phyloP scores from a whole-genome alignment of 352 stramenopile genomes.

The Phytophthora idaei region DNA sequence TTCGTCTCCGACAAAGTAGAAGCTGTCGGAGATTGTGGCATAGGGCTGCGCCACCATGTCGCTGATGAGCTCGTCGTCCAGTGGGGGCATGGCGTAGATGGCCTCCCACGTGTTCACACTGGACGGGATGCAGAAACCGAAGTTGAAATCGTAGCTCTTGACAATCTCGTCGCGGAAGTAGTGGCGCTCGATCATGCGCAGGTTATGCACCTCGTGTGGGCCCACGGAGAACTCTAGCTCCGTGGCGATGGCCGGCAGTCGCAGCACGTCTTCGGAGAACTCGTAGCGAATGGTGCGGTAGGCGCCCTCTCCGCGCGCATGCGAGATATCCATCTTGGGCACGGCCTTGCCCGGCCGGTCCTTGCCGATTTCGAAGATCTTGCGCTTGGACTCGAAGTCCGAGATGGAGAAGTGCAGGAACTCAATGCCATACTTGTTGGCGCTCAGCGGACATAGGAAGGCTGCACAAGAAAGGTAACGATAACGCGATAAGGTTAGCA shows the following conservation, averaged over 20 bases:
- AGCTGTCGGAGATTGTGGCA: slow-evolving; percentile 94
- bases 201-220: slow-evolving; percentile 85
- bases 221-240: slow-evolving; percentile 94
- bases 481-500: slow-evolving; percentile 13
- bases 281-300: slow-evolving; percentile 96
- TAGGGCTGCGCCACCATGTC: slow-evolving; percentile 95
- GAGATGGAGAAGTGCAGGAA: slow-evolving; percentile 96
- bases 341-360: slow-evolving; percentile 67
- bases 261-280: slow-evolving; percentile 93
- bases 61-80: slow-evolving; percentile 94
- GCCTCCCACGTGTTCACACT: slow-evolving; percentile 96
- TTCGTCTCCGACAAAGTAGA: slow-evolving; percentile 96
- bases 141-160: slow-evolving; percentile 96
- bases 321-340: slow-evolving; percentile 84
- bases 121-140: slow-evolving; percentile 96
- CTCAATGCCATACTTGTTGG: slow-evolving; percentile 95
- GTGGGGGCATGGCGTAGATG: slow-evolving; percentile 93
- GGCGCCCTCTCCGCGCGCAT: slow-evolving; percentile 87
- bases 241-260: slow-evolving; percentile 89
- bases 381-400: slow-evolving; percentile 94
- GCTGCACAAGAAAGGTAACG: slow-evolving; percentile 34
- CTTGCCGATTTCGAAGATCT: slow-evolving; percentile 94
- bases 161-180: slow-evolving; percentile 96
- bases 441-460: slow-evolving; percentile 94
- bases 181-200: slow-evolving; percentile 97